Evolutionary conservation across 176 grass and related monocot genomes (phyloP), one percentile per base, ranked within the genome.

Genomic region (Triticum turgidum): DNA sequence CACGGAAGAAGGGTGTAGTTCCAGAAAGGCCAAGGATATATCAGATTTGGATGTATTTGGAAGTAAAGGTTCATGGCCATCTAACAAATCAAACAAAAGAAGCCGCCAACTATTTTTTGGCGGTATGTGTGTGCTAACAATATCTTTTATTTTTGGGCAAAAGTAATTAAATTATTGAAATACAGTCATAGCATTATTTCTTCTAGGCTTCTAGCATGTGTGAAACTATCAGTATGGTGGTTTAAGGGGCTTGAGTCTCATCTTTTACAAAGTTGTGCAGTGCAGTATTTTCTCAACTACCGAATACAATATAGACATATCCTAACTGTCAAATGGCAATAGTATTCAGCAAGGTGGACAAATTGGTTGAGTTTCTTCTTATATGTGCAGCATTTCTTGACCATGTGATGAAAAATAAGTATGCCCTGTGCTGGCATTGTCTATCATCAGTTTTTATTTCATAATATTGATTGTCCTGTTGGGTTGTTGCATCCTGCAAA

Each of bases 81-180:
- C 86, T 81, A 92, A 84, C 17, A 80, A 83, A 63, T 95, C 93
- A 67, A 91, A 67, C 75, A 98, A 91, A 89, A 98, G 92, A 88
- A 94, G 87, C 22, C 88, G 92, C 3, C 96, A 98, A 70, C 90
- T 94, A 20, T 92, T 94, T 83, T 96, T 96, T 86, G 90, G 92
- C 21, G 93, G 91, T 94, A 83, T 78, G 79, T 86, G 9, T 13
- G 76, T 78, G 87, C 8, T 56, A 44, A 3, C 44, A 67, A 41
- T 52, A 56, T 84, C 7, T 65, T 67, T 41, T 89, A 33, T 65
- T 90, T 83, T 39, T 68, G 42, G 32, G 37, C 25, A 73, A 45
- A 56, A 83, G 41, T 33, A 35, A 63, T 58, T 29, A 66, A 83
- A 42, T 82, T 42, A 21, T 70, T 58, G 61, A 83, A 87, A 42